Base-by-base conservation (phyloP, 169 alveolate species). In the Plasmodium sp. region DNA sequence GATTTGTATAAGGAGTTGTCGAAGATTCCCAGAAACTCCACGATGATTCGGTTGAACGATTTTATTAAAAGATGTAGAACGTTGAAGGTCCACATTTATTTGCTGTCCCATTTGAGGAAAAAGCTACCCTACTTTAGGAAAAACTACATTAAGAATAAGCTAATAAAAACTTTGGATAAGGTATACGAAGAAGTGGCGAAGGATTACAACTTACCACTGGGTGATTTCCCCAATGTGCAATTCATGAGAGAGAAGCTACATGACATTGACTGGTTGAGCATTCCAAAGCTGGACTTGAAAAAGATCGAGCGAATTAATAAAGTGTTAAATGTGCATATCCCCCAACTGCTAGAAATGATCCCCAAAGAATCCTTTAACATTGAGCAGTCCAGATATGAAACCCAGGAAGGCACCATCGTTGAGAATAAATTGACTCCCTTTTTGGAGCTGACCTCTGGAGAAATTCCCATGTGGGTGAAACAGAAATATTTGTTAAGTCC, bases 1-100 rank as follows among this genome's bases (percentile, higher is more conserved):
- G 98, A 97, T 85, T 86, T 97, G 33, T 97, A 95, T 92, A 84
- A 96, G 67, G 96, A 86, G 82, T 92, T 97, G 33, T 95, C 96
- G 12, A 94, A 84, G 71, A 95, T 97, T 79, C 98, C 98, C 6
- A 94, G 97, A 14, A 92, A 94, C 81, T 86, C 97, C 5, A 95
- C 97, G 1, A 75, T 91, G 84, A 85, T 95, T 48, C 83, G 95
- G 45, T 22, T 94, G 75, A 84, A 97, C 95, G 98, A 97, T 77
- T 93, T 97, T 84, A 94, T 96, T 71, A 97, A 97, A 71, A 75
- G 98, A 0, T 96, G 96, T 51, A 80, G 98, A 73, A 88, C 95
- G 39, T 93, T 93, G 48, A 95, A 92, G 84, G 93, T 84, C 16
- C 95, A 92, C 72, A 84, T 84, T 6, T 92, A 80, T 92, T 54